A percentile compares a stretch with the other conserved stretches of the same genome.
phyloP scores from a whole-genome alignment of 768 basidiomycete species.

The Lentinus brumalis region DNA sequence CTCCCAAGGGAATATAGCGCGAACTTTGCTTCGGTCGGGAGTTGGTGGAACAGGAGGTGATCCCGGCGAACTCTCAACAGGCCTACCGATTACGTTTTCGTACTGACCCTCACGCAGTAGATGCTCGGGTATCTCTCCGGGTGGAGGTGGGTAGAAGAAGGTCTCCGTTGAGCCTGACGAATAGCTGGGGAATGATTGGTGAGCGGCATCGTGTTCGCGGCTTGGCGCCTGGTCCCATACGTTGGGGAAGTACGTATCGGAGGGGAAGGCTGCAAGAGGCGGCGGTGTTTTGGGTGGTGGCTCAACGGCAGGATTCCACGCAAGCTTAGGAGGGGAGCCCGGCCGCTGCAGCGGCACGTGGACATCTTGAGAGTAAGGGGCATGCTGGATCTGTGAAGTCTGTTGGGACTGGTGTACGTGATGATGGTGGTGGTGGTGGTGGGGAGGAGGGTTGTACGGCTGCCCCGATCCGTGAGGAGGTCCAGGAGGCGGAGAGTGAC shows the following conservation, averaged over 20 bases:
- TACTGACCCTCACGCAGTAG: conserved; percentile 77
- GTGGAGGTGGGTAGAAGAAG: conserved; percentile 64
- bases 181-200: conserved; percentile 31
- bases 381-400: conserved; percentile 8
- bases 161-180: conserved; percentile 44
- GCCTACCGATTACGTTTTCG: conserved; percentile 51
- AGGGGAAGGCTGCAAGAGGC: conserved; percentile 60
- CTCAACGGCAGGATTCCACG: conserved; percentile 82
- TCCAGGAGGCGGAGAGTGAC: conserved; percentile 14
- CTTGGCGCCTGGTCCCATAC: conserved; percentile 75
- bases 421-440: conserved; percentile 29
- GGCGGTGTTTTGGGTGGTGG: conserved; percentile 72
- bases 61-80: conserved; percentile 38
- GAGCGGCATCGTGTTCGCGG: conserved; percentile 39
- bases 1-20: conserved; percentile 95
- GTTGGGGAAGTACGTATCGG: conserved; percentile 79
- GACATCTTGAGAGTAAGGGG: neutral
- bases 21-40: conserved; percentile 75
- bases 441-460: conserved; percentile 14
- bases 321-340: conserved; percentile 61
- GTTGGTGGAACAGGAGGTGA: conserved; percentile 42
- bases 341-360: conserved; percentile 22
- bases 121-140: conserved; percentile 64
- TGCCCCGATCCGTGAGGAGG: conserved; percentile 3
- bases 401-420: conserved; percentile 15